Conservation (phyloP, 305 asterid species). For the Fraxinus platypoda region DNA sequence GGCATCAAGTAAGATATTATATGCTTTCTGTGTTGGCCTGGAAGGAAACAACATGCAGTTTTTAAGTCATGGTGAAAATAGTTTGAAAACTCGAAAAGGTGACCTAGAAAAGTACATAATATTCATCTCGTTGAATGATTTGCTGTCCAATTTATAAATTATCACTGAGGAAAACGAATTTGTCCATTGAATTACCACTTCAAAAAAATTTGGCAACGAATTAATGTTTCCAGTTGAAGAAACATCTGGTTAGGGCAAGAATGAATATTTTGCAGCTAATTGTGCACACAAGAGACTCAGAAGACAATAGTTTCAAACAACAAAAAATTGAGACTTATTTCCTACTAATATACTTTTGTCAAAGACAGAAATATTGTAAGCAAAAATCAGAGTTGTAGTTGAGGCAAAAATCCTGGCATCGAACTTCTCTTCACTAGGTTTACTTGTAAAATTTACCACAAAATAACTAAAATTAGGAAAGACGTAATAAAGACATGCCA, state of each 20-base stretch:
- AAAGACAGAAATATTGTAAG: background rate
- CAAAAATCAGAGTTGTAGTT: background rate
- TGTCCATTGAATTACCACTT: background rate
- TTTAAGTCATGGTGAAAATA: background rate
- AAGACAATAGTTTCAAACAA: background rate
- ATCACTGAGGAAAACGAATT: background rate
- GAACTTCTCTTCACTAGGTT: background rate
- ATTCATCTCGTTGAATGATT: background rate
- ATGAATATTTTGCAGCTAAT: background rate
- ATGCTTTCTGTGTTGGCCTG: conserved; percentile 94
- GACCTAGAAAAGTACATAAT: conserved; percentile 2
- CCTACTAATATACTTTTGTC: background rate
- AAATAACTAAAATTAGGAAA: background rate
- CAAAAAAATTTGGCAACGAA: background rate
- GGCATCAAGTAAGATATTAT: conserved; percentile 92
- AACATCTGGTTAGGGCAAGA: background rate
- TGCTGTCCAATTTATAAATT: background rate
- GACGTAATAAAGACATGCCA: background rate
- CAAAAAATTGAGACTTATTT: background rate
- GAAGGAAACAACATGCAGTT: conserved; percentile 7
- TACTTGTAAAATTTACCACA: background rate
- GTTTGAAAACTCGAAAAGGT: background rate
- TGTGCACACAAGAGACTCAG: background rate
- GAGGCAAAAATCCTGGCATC: background rate
- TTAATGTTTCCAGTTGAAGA: background rate